Evolutionary conservation across 805 yeast genomes (phyloP), one percentile per base, ranked within the genome.

Genomic region (Zygosaccharomyces gambellarensis): DNA sequence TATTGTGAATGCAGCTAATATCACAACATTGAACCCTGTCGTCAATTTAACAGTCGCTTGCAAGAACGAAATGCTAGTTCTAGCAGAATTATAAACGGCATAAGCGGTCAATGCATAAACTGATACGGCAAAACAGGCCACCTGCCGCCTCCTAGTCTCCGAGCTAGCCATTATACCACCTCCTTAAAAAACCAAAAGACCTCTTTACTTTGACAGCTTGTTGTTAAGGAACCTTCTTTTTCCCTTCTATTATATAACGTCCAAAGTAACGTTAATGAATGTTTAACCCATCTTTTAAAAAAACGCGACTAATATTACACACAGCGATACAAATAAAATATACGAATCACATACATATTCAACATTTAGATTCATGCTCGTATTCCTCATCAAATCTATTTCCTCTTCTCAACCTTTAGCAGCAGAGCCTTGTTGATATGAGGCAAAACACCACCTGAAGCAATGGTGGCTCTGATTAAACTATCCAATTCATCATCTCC

Each of bases 401-500:
- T 51, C 23, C 54, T 43, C 47, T 51, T 48, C 41, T 84, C 90
- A 46, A 83, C 88, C 74, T 87, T 85, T 65, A 87, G 79, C 58
- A 86, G 74, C 63, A 86, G 75, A 49, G 88, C 89, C 70, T 85
- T 83, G 74, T 88, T 87, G 66, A 88, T 87, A 69, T 89, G 95
- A 48, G 98, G 98, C 70, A 92, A 77, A 48, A 92, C 98, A 83
- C 98, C 98, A 78, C 98, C 98, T 61, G 85, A 89, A 36, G 97
- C 97, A 68, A 92, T 92, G 51, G 97, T 92, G 51, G 97, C 96
- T 73, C 88, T 85, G 67, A 92, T 86, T 67, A 92, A 80, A 57
- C 89, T 84, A 76, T 90, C 96, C 71, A 92, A 82, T 74, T 92
- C 98, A 72, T 92, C 98, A 72, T 92, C 98, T 68, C 96, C 96